Evolutionary conservation across 116 monocot species (phyloP).

Genomic region (Phalaenopsis hybrid): DNA sequence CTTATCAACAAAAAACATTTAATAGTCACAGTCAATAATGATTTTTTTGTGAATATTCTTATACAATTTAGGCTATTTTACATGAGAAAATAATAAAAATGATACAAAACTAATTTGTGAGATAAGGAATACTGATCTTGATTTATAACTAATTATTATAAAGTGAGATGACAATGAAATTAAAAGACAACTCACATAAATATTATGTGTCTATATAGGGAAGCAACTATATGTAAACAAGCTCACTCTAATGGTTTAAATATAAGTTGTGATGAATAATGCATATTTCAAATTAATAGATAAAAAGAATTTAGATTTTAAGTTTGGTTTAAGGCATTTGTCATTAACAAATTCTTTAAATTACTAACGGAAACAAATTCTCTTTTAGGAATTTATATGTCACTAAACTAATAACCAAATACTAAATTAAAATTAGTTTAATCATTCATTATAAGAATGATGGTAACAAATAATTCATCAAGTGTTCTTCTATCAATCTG

Average conservation of each 20-base stretch:
- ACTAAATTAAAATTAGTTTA: too few relatives aligned
- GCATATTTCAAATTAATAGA: background rate
- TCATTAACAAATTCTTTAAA: background rate
- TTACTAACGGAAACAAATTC: background rate
- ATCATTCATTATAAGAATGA: too few relatives aligned
- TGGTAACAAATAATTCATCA: background rate
- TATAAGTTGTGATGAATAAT: background rate
- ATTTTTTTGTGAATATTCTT: too few relatives aligned
- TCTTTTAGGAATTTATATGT: too few relatives aligned
- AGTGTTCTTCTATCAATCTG: background rate
- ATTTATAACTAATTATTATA: background rate
- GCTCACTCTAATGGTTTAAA: background rate
- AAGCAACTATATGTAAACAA: too few relatives aligned
- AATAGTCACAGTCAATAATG: too few relatives aligned
- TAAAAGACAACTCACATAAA: background rate
- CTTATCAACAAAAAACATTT: too few relatives aligned
- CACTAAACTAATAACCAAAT: too few relatives aligned
- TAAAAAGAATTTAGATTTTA: background rate
- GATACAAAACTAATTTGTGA: background rate
- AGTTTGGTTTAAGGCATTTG: background rate
- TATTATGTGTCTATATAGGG: background rate
- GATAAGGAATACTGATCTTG: background rate
- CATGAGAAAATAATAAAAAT: background rate
- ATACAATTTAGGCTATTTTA: too few relatives aligned
- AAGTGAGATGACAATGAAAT: background rate